Base-by-base conservation (phyloP, 164 flowering plant species). In the Magnolia kwangsiensis region DNA sequence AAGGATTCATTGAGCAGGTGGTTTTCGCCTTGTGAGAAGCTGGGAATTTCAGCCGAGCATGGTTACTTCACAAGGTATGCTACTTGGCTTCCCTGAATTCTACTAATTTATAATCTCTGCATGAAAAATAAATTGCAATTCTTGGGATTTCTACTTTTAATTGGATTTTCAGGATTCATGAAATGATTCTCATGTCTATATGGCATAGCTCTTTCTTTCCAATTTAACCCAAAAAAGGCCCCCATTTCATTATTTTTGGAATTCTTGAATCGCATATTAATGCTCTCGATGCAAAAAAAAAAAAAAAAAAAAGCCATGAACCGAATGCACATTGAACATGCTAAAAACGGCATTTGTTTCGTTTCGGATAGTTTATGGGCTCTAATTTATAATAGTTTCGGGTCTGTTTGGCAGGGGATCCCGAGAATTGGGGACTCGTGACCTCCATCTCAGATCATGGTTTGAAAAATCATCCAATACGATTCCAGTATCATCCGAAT, bases 1-100 rank as follows among this genome's bases (percentile, higher is more conserved):
- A 72, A 66, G 31, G 72, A 73, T 31, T 77, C 76, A n/a, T 21
- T 77, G 19, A 37, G 75, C 75, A 72, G 24, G 10, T 77, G 80
- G 80, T 77, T 77, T 67, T 72, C 80, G 67, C 75, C 80, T 13
- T 72, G 76, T 20, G 65, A 72, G 20, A 72, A 29, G 27, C 20
- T 77, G 72, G 80, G 80, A 19, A 72, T 77, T 73, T 65, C 80
- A 1, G 80, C 80, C 0, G 80, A 77, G 72, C 80, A 77, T 67
- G 80, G 80, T 24, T 77, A 77, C 75, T 77, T 77, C 71, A 66
- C 71, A 6, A 77, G 80, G 80, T 77, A 72, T 63, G 37, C 61
- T 37, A 37, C 61, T 55, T 16, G 61, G 16, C 18, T 55, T 55
- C 61, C 13, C 18, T 55, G 13, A 16, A 55, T 55, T 37, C 61